Base-by-base conservation (phyloP, 768 basidiomycete species). In the Lentinula edodes region DNA sequence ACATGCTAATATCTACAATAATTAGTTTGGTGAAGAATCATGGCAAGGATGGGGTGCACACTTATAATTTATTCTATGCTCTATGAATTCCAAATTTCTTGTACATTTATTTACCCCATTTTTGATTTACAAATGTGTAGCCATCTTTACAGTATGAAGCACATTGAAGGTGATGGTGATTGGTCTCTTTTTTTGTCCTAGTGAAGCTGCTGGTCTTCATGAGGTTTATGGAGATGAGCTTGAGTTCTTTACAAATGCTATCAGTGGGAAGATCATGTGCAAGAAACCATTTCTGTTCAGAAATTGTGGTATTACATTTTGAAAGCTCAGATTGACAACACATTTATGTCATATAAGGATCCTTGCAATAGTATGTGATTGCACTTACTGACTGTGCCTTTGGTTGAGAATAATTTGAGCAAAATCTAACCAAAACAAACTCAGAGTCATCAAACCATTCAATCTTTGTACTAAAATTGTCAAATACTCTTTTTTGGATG, bases 301-400 rank as follows among this genome's bases (percentile, higher is more conserved):
- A 98, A 98, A 76, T 84, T 99, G 41, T 99, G 97, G 96, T 98
- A 96, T 72, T 94, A 95, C 38, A 87, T 98, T 66, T 79, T 98
- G 43, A 97, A 98, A 70, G 87, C 95, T 12, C 97, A 99, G 75
- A 94, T 96, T 66, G 96, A 99, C 54, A 90, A 89, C n/a, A 97
- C 97, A 0, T 99, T 98, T 80, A 98, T 98, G 93, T 80, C 93
- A 32, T 99, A 98, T 83, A 99, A 99, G 79, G 96, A 98, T 70
- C 83, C 93, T 43, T 89, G 91, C 62, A 99, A 99, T 73, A 75
- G 93, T 95, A 67, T 58, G 89, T 76, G 15, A 16, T 28, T 38
- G 38, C 32, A 34, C 50, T 15, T 10, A 1, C 15, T 39, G 18
- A 55, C 7, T n/a, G 50, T 55, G n/a, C 20, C 46, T 64, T 23